These are phyloP conservation scores for Pyrrhoderma noxium DNA, from an alignment of 1,284 basidiomycete genomes.

Conservation along the genomic window DNA sequence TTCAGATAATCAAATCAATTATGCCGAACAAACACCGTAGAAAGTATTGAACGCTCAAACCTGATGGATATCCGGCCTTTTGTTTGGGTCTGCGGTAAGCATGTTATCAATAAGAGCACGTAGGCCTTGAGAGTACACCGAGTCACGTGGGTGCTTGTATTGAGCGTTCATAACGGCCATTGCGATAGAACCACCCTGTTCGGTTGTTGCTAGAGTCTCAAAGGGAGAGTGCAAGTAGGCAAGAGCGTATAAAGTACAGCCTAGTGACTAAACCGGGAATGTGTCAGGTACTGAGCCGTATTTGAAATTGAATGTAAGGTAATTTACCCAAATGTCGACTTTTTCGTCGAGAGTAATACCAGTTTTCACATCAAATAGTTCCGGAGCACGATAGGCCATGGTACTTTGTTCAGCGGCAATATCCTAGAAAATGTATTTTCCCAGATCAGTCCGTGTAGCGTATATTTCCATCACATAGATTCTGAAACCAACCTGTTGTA, in stretches of 20 bases:
- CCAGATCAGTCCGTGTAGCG: not conserved
- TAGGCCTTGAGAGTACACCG: slow-evolving; percentile 75
- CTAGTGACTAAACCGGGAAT: slow-evolving; percentile 62
- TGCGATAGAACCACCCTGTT: slow-evolving; percentile 85
- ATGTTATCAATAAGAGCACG: slow-evolving; percentile 77
- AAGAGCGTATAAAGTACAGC: slow-evolving; percentile 86
- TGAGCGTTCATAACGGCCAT: slow-evolving; percentile 92
- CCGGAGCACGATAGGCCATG: slow-evolving; percentile 94
- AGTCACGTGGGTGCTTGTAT: slow-evolving; percentile 74
- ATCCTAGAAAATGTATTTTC: slow-evolving; percentile 44
- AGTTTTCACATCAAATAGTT: slow-evolving; percentile 93
- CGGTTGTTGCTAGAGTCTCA: slow-evolving; percentile 80
- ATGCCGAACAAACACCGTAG: not conserved
- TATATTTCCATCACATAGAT: not conserved
- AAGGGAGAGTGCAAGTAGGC: slow-evolving; percentile 92
- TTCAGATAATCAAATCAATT: slow-evolving; percentile 15
- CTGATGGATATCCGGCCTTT: slow-evolving; percentile 79
- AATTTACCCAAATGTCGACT: slow-evolving; percentile 88
- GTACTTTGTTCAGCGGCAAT: slow-evolving; percentile 92
- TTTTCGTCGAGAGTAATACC: slow-evolving; percentile 83
- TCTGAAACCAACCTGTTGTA: slow-evolving; percentile 58
- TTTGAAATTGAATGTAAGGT: not conserved
- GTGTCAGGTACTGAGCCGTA: not conserved
- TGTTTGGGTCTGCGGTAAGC: slow-evolving; percentile 73
- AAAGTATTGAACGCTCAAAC: too few relatives aligned